Conservation (phyloP, 345 rosid species). For the Pugionium dolabratum region DNA sequence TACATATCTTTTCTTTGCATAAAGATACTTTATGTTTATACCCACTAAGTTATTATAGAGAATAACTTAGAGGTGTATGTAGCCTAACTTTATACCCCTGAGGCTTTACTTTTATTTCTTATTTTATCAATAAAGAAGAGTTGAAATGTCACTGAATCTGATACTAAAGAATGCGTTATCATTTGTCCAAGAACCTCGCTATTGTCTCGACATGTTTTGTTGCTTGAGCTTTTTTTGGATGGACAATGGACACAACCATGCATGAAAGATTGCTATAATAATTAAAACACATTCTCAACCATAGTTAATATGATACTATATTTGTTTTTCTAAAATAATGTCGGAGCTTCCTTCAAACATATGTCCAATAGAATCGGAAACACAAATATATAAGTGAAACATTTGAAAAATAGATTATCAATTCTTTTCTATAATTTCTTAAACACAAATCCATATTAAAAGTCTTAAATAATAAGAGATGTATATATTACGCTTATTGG, state of each 20-base stretch:
- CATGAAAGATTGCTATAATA: slow-evolving; percentile 14
- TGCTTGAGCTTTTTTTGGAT: slow-evolving; percentile 25
- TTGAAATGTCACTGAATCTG: slow-evolving; percentile 42
- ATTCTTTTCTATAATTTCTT: no score
- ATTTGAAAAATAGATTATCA: no score
- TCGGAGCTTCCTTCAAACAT: no score
- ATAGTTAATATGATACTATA: no score
- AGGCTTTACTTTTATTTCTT: slow-evolving; percentile 20
- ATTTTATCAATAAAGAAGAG: slow-evolving; percentile 29
- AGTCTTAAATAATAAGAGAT: no score
- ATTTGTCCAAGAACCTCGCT: slow-evolving; percentile 40
- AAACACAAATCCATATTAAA: no score
- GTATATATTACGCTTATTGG: no score
- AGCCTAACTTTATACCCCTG: slow-evolving; percentile 33
- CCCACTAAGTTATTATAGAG: slow-evolving; percentile 55
- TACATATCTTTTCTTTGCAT: slow-evolving; percentile 54
- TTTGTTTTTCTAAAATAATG: no score
- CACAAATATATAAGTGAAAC: no score
- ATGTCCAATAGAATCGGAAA: no score
- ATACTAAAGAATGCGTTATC: slow-evolving; percentile 39
- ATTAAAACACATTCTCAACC: no score
- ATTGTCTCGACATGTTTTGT: slow-evolving; percentile 41
- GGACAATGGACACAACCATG: slow-evolving; percentile 31
- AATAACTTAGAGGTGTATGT: slow-evolving; percentile 39
- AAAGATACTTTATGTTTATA: slow-evolving; percentile 70